These are phyloP conservation scores for Meira nashicola DNA, from an alignment of 1,284 basidiomycete genomes.

Conservation along the genomic window DNA sequence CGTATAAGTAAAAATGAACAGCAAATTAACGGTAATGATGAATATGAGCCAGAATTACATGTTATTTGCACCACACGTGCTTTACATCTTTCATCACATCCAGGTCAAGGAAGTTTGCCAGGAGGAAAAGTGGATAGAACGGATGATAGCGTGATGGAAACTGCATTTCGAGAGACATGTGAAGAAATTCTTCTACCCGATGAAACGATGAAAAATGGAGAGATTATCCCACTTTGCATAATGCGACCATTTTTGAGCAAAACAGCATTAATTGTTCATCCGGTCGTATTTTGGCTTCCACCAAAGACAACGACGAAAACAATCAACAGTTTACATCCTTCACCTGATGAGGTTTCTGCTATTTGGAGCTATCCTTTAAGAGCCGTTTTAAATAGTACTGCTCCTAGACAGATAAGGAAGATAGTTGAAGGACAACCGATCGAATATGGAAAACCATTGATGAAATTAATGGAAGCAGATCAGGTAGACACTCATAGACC, in stretches of 20 bases:
- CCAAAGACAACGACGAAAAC: neutral
- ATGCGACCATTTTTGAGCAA: constrained; percentile 12
- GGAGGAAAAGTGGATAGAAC: constrained; percentile 11
- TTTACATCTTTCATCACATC: constrained; percentile 8
- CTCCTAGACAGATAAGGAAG: neutral
- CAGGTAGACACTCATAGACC: constrained; percentile 8
- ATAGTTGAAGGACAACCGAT: neutral
- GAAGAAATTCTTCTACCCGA: constrained; percentile 2
- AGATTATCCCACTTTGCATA: neutral
- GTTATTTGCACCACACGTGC: constrained; percentile 10
- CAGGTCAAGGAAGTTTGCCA: constrained; percentile 12
- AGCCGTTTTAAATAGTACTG: constrained; percentile 1
- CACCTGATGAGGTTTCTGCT: constrained; percentile 7
- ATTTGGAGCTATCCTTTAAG: constrained; percentile 13
- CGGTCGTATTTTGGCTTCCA: constrained; percentile 9
- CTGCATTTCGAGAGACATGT: constrained; percentile 6
- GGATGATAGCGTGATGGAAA: neutral
- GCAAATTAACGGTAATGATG: neutral
- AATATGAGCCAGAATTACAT: constrained; percentile 8
- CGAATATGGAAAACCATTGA: neutral
- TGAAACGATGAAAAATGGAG: neutral
- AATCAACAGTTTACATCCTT: constrained; percentile 3
- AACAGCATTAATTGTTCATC: constrained; percentile 2
- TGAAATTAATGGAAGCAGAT: neutral
- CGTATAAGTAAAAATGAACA: neutral